phyloP scores from a whole-genome alignment of 345 rosid genomes.

The Conringia planisiliqua region DNA sequence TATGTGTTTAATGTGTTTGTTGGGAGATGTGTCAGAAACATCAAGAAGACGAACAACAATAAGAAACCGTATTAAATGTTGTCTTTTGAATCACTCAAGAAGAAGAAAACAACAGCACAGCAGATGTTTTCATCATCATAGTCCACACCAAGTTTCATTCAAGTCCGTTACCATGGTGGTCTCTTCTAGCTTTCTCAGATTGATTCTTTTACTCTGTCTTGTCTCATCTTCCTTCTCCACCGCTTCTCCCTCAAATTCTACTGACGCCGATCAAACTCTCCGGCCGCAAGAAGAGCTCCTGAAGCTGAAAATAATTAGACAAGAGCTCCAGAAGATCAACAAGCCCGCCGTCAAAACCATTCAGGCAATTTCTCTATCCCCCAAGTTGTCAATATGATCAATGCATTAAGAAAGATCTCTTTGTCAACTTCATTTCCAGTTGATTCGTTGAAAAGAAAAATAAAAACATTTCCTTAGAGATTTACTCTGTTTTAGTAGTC shows the following conservation, averaged over 20 bases:
- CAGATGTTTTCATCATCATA: conserved; percentile 34
- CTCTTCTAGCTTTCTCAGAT: conserved; percentile 42
- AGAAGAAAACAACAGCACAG: conserved; percentile 39
- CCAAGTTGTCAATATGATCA: neutral
- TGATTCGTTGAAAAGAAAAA: neutral
- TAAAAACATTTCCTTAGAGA: neutral
- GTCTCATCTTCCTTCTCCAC: conserved; percentile 45
- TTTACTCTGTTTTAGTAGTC: conserved; percentile 3
- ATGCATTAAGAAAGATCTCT: neutral
- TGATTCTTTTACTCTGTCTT: conserved; percentile 44
- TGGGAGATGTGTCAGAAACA: conserved; percentile 40
- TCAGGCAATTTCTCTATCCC: conserved; percentile 43
- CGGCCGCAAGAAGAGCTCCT: conserved; percentile 55
- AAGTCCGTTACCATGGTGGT: conserved; percentile 39
- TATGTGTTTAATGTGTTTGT: conserved; percentile 34
- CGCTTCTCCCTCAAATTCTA: conserved; percentile 29
- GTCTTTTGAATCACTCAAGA: conserved; percentile 49
- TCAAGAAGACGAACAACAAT: conserved; percentile 43
- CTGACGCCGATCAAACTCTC: conserved; percentile 45
- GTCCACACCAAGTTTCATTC: conserved; percentile 38
- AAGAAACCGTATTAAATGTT: conserved; percentile 42
- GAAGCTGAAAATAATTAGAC: conserved; percentile 52
- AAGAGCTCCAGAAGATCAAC: conserved; percentile 78
- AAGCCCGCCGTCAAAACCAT: conserved; percentile 80
- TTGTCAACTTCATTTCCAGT: neutral